Evolutionary conservation across 1,139 yeast species (phyloP).

Genomic region (Geotrichum fermentans): DNA sequence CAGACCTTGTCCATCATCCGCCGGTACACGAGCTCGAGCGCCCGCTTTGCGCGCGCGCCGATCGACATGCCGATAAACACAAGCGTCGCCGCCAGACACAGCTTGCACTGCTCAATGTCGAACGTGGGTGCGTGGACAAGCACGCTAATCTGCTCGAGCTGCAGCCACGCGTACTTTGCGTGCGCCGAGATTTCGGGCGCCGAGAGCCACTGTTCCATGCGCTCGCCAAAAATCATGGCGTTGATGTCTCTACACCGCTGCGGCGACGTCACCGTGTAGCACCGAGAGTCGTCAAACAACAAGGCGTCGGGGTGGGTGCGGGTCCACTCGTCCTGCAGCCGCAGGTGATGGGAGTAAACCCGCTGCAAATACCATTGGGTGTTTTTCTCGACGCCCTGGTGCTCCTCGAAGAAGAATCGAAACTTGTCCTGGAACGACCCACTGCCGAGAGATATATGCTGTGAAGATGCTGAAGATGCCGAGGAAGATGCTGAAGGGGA

Average conservation of each 20-base stretch:
- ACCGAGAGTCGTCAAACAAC: too few species aligned
- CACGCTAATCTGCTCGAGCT: slow-evolving; percentile 23
- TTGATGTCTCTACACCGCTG: background rate
- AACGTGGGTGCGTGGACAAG: slow-evolving; percentile 43
- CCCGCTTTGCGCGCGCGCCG: slow-evolving; percentile 3
- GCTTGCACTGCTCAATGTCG: slow-evolving; percentile 34
- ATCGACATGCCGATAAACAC: slow-evolving; percentile 41
- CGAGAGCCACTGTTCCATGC: background rate
- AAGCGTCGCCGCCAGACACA: slow-evolving; percentile 38
- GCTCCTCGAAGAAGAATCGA: slow-evolving; percentile 12
- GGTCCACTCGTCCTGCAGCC: too few species aligned
- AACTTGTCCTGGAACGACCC: slow-evolving; percentile 1
- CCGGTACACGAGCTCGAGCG: slow-evolving; percentile 3
- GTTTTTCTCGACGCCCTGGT: background rate
- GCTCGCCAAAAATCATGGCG: background rate
- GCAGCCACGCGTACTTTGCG: slow-evolving; percentile 23
- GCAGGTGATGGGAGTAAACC: too few species aligned
- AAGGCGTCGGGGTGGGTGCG: too few species aligned
- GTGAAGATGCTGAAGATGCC: background rate
- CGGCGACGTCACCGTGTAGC: too few species aligned
- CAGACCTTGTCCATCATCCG: slow-evolving; percentile 17
- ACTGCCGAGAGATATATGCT: background rate
- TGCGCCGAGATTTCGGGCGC: background rate
- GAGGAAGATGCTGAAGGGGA: background rate
- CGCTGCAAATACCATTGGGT: too few species aligned